These are phyloP conservation scores for Xylaria flabelliformis DNA, from an alignment of 495 filamentous ascomycete genomes.

Conservation along the genomic window DNA sequence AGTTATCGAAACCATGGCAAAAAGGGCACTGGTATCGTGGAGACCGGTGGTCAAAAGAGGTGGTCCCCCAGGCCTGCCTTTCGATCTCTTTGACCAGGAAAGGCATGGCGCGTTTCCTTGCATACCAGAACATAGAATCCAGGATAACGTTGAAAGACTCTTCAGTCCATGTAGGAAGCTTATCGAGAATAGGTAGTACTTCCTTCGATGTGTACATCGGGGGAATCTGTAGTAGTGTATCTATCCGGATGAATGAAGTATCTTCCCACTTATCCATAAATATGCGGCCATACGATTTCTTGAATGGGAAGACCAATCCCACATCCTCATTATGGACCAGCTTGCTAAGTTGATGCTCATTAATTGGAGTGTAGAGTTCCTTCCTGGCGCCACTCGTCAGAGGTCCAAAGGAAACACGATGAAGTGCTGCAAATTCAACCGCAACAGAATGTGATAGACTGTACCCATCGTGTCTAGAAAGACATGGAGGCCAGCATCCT, in stretches of 20 bases:
- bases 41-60: background rate
- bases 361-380: conserved; percentile 4
- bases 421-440: conserved; percentile 13
- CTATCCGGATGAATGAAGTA: background rate
- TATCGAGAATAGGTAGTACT: background rate
- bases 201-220: conserved; percentile 8
- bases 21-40: conserved; percentile 19
- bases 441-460: conserved; percentile 4
- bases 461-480: background rate
- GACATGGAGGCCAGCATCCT: conserved; percentile 18
- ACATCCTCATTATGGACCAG: background rate
- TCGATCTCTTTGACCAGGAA: background rate
- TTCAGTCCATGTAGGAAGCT: conserved; percentile 1
- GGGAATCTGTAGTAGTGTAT: conserved; percentile 7
- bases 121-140: conserved; percentile 24
- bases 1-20: conserved; percentile 20
- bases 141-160: background rate
- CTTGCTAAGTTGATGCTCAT: conserved; percentile 11
- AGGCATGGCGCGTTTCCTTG: conserved; percentile 4
- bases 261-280: conserved; percentile 2
- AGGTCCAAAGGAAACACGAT: conserved; percentile 18
- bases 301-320: conserved; percentile 11
- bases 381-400: background rate
- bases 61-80: background rate
- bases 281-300: conserved; percentile 14